Percentiles rank a stretch among this genome's conserved stretches.
phyloP scores from a whole-genome alignment of 805 yeast genomes.

The Yamadazyma tumulicola region DNA sequence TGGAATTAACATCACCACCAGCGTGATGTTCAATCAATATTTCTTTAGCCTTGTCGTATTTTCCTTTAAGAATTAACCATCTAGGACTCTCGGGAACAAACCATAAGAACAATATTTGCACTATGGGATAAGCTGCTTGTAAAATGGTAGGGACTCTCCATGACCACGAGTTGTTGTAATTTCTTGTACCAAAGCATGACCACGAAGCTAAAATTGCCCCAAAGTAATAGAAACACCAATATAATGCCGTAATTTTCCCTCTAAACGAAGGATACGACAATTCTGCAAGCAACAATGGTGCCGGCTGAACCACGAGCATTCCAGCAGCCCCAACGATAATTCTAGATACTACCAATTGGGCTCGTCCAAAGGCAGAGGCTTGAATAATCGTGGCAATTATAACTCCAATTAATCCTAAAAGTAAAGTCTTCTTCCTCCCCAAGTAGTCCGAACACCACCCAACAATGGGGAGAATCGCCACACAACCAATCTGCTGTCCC shows the following conservation, averaged over 20 bases:
- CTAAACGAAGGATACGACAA: constrained; percentile 42
- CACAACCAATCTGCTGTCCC: constrained; percentile 26
- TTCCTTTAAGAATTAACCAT: constrained; percentile 35
- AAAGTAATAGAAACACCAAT: constrained; percentile 49
- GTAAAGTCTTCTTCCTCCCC: constrained; percentile 34
- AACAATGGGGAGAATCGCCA: constrained; percentile 23
- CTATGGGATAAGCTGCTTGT: constrained; percentile 46
- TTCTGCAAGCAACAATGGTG: constrained; percentile 48
- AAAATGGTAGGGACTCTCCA: constrained; percentile 54
- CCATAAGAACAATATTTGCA: constrained; percentile 36
- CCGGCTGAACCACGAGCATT: constrained; percentile 37
- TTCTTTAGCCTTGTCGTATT: constrained; percentile 26
- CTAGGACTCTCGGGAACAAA: constrained; percentile 50
- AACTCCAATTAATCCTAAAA: constrained; percentile 21
- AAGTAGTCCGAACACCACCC: constrained; percentile 27
- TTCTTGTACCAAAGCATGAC: constrained; percentile 24
- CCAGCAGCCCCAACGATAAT: constrained; percentile 44
- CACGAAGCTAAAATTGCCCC: constrained; percentile 35
- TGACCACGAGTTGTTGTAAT: constrained; percentile 13
- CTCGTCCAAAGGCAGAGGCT: constrained; percentile 23
- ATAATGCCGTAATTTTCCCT: constrained; percentile 23
- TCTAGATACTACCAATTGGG: constrained; percentile 39
- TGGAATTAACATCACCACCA: constrained; percentile 6
- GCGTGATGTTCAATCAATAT: constrained; percentile 8
- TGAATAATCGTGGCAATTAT: constrained; percentile 30